Conservation (phyloP, 129 eudicot species). For the Chrysanthemum makinoi region DNA sequence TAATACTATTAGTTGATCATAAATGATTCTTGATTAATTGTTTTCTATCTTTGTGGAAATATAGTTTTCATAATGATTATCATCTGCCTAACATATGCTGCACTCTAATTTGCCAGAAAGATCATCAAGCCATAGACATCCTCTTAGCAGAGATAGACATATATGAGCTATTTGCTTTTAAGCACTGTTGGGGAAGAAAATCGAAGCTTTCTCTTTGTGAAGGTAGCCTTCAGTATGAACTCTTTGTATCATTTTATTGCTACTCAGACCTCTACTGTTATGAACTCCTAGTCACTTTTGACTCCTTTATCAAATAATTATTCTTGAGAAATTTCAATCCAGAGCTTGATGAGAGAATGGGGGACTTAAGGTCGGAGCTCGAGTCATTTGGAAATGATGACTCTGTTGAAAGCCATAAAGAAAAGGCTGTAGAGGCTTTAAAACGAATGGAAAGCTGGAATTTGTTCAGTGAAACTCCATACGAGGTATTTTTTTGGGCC, state of each 20-base stretch:
- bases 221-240: constrained; percentile 44
- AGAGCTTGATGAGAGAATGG: constrained; percentile 99
- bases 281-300: constrained; percentile 11
- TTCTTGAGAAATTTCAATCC: constrained; percentile 20
- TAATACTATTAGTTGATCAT: not conserved
- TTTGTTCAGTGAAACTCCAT: constrained; percentile 64
- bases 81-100: constrained; percentile 16
- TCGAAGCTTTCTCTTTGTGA: constrained; percentile 92
- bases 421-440: constrained; percentile 84
- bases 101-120: constrained; percentile 54
- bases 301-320: constrained; percentile 9
- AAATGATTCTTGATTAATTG: constrained; percentile 9
- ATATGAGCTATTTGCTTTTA: constrained; percentile 96
- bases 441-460: constrained; percentile 97
- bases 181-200: constrained; percentile 93
- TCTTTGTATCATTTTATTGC: constrained; percentile 6
- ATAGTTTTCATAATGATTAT: constrained; percentile 3
- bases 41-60: not conserved
- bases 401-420: constrained; percentile 69
- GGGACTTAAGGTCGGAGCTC: constrained; percentile 78
- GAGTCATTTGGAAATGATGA: constrained; percentile 78
- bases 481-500: constrained; percentile 42
- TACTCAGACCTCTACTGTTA: not conserved
- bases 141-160: constrained; percentile 98
- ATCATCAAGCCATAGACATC: constrained; percentile 90